Evolutionary conservation across 139 green algal species (phyloP), one percentile per base, ranked within the genome.

Genomic region (Volvox reticuliferus): DNA sequence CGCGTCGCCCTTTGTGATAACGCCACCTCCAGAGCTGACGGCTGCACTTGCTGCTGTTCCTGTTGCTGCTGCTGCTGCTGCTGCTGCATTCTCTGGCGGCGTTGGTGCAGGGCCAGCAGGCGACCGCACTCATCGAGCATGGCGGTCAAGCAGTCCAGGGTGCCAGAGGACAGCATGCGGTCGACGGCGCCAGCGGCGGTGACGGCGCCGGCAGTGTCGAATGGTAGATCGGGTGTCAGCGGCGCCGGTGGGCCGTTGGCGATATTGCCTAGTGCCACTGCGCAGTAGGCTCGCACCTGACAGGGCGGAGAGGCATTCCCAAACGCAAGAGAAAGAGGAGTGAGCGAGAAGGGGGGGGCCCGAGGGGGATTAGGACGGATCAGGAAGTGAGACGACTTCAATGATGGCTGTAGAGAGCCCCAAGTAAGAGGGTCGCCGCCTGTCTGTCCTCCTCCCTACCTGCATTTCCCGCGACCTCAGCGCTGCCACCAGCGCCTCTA

Each of bases 401-500:
- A n/a, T n/a, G n/a, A n/a, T n/a, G n/a, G n/a, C n/a, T n/a, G n/a
- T n/a, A n/a, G n/a, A n/a, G n/a, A n/a, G n/a, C n/a, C n/a, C n/a
- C n/a, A n/a, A n/a, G n/a, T n/a, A n/a, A n/a, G 9, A 55, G 44
- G 5, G 44, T 55, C 9, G 44, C 44, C 44, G 44, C 65, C 65
- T 28, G 24, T 28, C 12, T 30, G 9, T 28, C 65, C 65, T 30
- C 65, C 65, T 5, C 65, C 67, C 1, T 68, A 89, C 69, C 69
- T 89, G 85, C 69, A 88, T 67, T 12, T 61, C 36, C 6, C 83
- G 21, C 6, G 20, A 44, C 36, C 36, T 16, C 37, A 89, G 85
- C 37, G 69, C 85, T 17, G 85, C 85, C 69, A 71, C 85, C 44
- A 89, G 85, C 68, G 85, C 85, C 69, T 89, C 85, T 68, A 89